Conservation (phyloP, 2,329 filamentous ascomycete species). For the Fusarium sp. region DNA sequence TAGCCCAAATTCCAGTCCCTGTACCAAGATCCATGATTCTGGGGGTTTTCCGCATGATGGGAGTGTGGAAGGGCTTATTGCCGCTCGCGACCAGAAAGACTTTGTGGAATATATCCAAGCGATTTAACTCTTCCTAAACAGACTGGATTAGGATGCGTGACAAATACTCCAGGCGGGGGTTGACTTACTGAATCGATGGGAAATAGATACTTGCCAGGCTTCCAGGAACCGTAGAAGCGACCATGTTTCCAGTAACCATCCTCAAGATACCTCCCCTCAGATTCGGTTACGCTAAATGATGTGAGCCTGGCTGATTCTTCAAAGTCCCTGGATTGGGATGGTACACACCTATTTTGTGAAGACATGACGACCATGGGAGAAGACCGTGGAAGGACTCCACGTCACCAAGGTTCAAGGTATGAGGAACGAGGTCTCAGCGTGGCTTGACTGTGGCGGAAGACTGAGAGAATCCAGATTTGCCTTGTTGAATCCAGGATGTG, state of each 20-base stretch:
- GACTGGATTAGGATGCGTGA: slow-evolving; percentile 25
- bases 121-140: slow-evolving; percentile 75
- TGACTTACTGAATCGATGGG: slow-evolving; percentile 78
- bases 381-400: slow-evolving; percentile 15
- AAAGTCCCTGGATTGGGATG: not conserved
- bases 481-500: slow-evolving; percentile 15
- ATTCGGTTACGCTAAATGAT: slow-evolving; percentile 30
- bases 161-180: not conserved
- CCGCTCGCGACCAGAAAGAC: slow-evolving; percentile 75
- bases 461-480: slow-evolving; percentile 8
- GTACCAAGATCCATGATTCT: slow-evolving; percentile 78
- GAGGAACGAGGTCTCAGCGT: slow-evolving; percentile 15
- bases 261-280: slow-evolving; percentile 36
- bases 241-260: slow-evolving; percentile 69
- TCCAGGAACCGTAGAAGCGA: slow-evolving; percentile 76
- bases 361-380: slow-evolving; percentile 47
- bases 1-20: slow-evolving; percentile 92
- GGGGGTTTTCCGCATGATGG: slow-evolving; percentile 30
- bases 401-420: slow-evolving; percentile 16
- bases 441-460: slow-evolving; percentile 16
- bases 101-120: slow-evolving; percentile 86
- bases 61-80: slow-evolving; percentile 46
- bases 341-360: slow-evolving; percentile 46
- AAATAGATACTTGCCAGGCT: slow-evolving; percentile 77
- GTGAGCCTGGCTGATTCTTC: slow-evolving; percentile 24